A percentile compares a stretch with the other conserved stretches of the same genome.
phyloP scores from a whole-genome alignment of 139 green algal genomes.

The Choricystis sp. region DNA sequence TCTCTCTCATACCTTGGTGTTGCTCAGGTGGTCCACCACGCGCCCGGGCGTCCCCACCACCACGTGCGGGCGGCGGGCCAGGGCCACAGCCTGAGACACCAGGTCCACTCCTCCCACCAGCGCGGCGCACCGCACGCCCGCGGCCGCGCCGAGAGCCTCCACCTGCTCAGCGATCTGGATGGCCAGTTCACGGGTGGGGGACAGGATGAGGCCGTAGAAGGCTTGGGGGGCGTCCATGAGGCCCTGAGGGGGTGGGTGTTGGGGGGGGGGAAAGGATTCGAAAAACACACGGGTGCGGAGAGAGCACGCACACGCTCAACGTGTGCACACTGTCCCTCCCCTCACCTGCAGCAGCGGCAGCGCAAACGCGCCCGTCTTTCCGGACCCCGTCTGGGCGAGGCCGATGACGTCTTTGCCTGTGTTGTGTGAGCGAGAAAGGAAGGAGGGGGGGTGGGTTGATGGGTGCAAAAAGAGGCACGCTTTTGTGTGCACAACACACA shows the following conservation, averaged over 20 bases:
- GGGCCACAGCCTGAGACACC: constrained; percentile 83
- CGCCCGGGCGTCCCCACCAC: constrained; percentile 89
- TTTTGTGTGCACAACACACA: background rate
- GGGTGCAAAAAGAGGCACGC: background rate
- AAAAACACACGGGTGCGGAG: background rate
- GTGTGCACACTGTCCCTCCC: background rate
- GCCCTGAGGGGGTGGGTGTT: constrained; percentile 24
- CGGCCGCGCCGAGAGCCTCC: constrained; percentile 77
- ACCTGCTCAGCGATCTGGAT: constrained; percentile 98
- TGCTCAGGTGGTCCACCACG: constrained; percentile 96
- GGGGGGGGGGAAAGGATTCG: background rate
- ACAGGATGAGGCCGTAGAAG: constrained; percentile 85
- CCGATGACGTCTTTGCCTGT: constrained; percentile 90
- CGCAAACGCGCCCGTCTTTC: constrained; percentile 95
- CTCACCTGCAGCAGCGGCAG: constrained; percentile 71
- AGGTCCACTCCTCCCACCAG: constrained; percentile 98
- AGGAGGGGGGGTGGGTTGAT: background rate
- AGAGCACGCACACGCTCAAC: background rate
- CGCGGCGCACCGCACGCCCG: constrained; percentile 69
- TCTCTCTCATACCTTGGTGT: constrained; percentile 76
- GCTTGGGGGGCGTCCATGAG: constrained; percentile 80
- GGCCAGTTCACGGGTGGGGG: constrained; percentile 89
- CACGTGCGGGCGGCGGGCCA: constrained; percentile 85
- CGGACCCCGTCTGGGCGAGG: constrained; percentile 91
- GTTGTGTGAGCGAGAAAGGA: background rate